phyloP scores from a whole-genome alignment of 768 basidiomycete species.

The Naganishia vaughanmartiniae region DNA sequence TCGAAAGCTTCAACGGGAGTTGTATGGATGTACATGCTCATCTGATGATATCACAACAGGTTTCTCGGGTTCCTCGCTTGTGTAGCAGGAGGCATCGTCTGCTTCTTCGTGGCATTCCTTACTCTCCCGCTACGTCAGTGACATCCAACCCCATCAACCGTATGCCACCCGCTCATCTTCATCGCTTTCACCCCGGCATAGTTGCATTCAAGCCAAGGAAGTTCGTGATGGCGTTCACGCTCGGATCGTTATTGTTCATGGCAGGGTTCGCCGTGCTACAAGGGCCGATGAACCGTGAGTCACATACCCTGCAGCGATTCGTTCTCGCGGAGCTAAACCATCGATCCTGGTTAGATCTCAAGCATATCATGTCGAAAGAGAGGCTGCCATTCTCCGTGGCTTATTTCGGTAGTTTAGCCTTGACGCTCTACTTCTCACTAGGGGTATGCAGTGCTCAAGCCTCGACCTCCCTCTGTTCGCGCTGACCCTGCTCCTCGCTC shows the following conservation, averaged over 20 bases:
- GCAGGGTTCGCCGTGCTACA: constrained; percentile 64
- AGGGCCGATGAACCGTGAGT: constrained; percentile 74
- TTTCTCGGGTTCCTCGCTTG: constrained; percentile 88
- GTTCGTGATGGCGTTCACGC: constrained; percentile 85
- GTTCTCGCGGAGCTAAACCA: neutral
- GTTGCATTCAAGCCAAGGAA: constrained; percentile 73
- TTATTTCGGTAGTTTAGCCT: constrained; percentile 76
- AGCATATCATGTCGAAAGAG: constrained; percentile 73
- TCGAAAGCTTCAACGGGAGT: neutral
- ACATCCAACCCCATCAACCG: neutral
- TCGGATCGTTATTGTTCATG: constrained; percentile 93
- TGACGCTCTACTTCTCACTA: constrained; percentile 88
- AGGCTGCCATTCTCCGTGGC: constrained; percentile 78
- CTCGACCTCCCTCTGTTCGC: neutral
- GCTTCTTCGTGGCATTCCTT: constrained; percentile 82
- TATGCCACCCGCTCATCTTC: neutral
- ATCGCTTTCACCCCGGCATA: constrained; percentile 17
- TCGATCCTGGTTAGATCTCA: constrained; percentile 57
- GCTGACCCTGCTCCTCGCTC: neutral
- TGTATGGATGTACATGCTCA: neutral
- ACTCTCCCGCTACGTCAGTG: constrained; percentile 32
- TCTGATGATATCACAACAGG: constrained; percentile 53
- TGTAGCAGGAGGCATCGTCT: constrained; percentile 82
- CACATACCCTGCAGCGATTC: neutral
- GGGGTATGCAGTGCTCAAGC: constrained; percentile 62